A percentile compares a stretch with the other conserved stretches of the same genome.
Conservation (phyloP, 2,329 filamentous ascomycete genomes). For the Orbilia quercus region DNA sequence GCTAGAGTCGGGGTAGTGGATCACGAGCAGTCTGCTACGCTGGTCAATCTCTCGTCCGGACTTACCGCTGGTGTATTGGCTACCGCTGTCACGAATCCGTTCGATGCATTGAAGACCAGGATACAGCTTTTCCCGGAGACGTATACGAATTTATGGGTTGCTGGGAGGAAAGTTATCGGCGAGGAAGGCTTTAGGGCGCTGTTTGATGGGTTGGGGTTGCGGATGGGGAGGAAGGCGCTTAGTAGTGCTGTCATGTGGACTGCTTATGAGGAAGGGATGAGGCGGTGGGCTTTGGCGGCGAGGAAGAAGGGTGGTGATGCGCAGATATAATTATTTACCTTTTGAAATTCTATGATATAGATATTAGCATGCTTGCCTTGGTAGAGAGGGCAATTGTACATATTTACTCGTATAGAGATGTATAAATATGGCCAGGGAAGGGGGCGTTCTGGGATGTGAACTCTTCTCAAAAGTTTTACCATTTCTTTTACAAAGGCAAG, state of each 20-base stretch:
- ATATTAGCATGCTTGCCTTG: too few species aligned
- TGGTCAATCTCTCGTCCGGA: constrained; percentile 87
- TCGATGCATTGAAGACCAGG: constrained; percentile 94
- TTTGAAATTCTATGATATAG: too few species aligned
- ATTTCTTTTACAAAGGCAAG: too few species aligned
- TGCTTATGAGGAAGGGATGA: constrained; percentile 76
- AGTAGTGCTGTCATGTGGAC: constrained; percentile 98
- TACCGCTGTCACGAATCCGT: constrained; percentile 92
- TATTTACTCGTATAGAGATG: too few species aligned
- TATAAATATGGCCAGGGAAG: constrained; percentile 11
- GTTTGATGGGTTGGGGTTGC: constrained; percentile 84
- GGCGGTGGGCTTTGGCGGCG: constrained; percentile 56
- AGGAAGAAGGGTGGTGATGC: constrained; percentile 22
- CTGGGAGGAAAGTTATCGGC: constrained; percentile 78
- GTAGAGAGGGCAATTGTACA: constrained; percentile 2
- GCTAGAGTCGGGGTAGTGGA: constrained; percentile 36
- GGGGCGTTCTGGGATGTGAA: constrained; percentile 28
- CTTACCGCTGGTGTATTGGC: constrained; percentile 82
- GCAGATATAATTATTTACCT: constrained; percentile 16
- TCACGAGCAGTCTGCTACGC: constrained; percentile 66
- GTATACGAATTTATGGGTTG: constrained; percentile 85
- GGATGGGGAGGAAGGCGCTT: constrained; percentile 89
- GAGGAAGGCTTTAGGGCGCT: constrained; percentile 84
- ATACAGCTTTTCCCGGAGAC: constrained; percentile 86
- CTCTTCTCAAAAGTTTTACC: constrained; percentile 37